Base-by-base conservation (phyloP, 257 asterid genomes). In the Eucommia ulmoides region DNA sequence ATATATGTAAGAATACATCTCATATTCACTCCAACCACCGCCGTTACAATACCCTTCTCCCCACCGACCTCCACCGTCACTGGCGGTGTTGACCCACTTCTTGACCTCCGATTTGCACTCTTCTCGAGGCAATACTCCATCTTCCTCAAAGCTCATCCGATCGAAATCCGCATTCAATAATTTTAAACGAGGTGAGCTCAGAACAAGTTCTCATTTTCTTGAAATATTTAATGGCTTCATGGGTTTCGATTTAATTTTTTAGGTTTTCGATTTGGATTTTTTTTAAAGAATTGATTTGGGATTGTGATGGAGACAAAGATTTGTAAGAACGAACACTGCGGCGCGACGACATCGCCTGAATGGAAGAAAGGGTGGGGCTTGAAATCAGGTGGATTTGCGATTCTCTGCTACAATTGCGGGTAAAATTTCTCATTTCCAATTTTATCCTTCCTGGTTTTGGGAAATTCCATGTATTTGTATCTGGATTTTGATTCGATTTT, bases 381-480 rank as follows among this genome's bases (percentile, higher is more conserved):
- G 54, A 46, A 45, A 56, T 56, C 62, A 20, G 62, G 62, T 46
- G 62, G 62, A 45, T 56, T 56, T 48, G 62, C 54, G 26, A 29
- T 26, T 1, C 62, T 56, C 15, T 56, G 62, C 38, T 48, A 26
- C 53, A 56, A 7, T 23, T 56, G 62, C 62, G 62, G 62, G 54
- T 56, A 47, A n/a, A n/a, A 56, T 63, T 73, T 62, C 54, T 53
- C 35, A 58, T 46, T 67, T 22, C 64, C 71, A 51, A 54, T 66
- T 62, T 29, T 70, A n/a, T 25, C 64, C 69, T 50, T 46, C 17
- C n/a, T 53, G 49, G 54, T 41, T 20, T 50, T 19, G 26, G 23
- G 26, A 45, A 50, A 63, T 49, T 46, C 21, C 15, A n/a, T n/a
- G n/a, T n/a, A n/a, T n/a, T n/a, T n/a, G n/a, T n/a, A n/a, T n/a